Base-by-base conservation (phyloP, 1,284 basidiomycete genomes). In the Ceratobasidium theobromae region DNA sequence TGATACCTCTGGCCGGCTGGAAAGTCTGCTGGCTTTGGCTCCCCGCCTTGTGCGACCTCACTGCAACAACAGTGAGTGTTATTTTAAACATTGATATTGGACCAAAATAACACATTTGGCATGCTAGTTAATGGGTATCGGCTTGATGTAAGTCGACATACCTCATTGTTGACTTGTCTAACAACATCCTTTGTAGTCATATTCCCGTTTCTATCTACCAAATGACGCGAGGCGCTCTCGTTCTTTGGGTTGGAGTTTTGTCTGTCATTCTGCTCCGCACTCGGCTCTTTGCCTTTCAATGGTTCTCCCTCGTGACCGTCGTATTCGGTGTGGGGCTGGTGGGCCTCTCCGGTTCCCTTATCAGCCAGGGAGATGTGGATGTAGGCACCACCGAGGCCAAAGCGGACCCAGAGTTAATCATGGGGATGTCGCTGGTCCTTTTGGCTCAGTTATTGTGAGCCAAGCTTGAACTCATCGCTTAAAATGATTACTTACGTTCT, bases 181-280 rank as follows among this genome's bases (percentile, higher is more conserved):
- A 23, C 14, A 33, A 46, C 43, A 40, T 6, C 25, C 30, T 46
- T 48, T 58, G 3, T 43, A 58, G 55, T 32, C 55, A 58, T 32
- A 95, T 93, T 1, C 95, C 95, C 27, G 95, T 98, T 43, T 96
- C 93, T 54, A 93, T 98, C 72, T 98, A 93, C 81, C 95, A 97
- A 79, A 99, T 98, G 96, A 93, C 91, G 40, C 76, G 83, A 52
- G 96, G 96, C 48, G 92, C 95, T 12, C 86, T 98, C 67, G 95
- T 98, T 60, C 85, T 99, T 57, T 98, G 96, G 79, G 96, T 99
- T 70, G 97, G 95, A 41, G 76, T 93, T 62, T 85, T 98, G 71
- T 92, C 89, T 60, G 94, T 98, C 73, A 77, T 95, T 69, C 98
- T 99, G 81, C 86, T 99, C 66, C 85, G 55, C 12, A 82, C 55